A percentile compares a stretch with the other conserved stretches of the same genome.
Evolutionary conservation across 805 yeast genomes (phyloP).

Genomic region (Lipomyces chichibuensis): DNA sequence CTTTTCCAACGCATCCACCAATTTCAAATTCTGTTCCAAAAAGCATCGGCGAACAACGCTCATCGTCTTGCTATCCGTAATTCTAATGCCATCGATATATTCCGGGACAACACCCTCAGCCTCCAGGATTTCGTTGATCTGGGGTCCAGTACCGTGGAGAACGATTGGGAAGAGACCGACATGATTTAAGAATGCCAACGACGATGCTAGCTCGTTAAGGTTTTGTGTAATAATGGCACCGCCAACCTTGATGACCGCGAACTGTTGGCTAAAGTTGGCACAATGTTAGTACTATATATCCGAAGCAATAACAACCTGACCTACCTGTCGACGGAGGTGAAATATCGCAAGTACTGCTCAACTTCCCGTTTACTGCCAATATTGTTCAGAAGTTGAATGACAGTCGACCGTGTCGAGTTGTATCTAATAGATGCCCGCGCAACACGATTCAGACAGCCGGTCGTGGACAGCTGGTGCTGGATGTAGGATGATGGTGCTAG

Average conservation of each 20-base stretch:
- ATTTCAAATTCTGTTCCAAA: conserved; percentile 89
- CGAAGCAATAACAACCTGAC: not conserved
- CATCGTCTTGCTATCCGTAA: conserved; percentile 94
- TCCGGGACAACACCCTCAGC: conserved; percentile 94
- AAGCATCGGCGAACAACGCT: conserved; percentile 93
- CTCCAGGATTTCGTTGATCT: conserved; percentile 90
- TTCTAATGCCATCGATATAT: conserved; percentile 93
- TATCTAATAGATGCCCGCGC: not conserved
- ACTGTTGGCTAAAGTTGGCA: conserved; percentile 75
- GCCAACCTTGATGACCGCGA: conserved; percentile 98
- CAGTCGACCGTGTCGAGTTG: conserved; percentile 80
- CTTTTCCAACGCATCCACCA: conserved; percentile 93
- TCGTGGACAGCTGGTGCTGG: not conserved
- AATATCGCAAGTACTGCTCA: conserved; percentile 94
- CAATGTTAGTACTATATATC: not conserved
- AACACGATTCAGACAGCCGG: not conserved
- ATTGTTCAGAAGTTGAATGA: conserved; percentile 89
- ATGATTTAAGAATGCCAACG: conserved; percentile 93
- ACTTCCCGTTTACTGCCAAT: conserved; percentile 98
- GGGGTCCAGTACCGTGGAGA: conserved; percentile 98
- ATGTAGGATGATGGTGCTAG: not conserved
- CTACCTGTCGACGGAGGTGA: conserved; percentile 72
- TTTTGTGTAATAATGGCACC: conserved; percentile 98
- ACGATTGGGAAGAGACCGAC: conserved; percentile 97
- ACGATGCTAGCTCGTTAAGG: conserved; percentile 88